These are phyloP conservation scores for Penicillium glabrum DNA, from an alignment of 2,329 filamentous ascomycete genomes.

Conservation along the genomic window DNA sequence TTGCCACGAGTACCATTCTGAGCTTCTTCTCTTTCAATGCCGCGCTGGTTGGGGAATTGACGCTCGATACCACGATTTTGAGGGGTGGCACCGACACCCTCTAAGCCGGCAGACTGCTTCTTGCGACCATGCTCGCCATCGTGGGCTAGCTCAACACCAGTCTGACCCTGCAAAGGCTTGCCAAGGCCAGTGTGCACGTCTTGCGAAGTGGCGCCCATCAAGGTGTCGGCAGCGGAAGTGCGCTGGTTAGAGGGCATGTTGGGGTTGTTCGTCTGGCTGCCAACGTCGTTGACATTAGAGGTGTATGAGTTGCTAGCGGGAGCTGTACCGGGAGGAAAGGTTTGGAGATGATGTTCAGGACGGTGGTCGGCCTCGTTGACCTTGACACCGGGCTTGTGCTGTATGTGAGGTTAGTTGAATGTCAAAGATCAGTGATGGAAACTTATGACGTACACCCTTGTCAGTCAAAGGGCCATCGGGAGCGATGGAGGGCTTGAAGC, in stretches of 20 bases:
- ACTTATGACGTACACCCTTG: conserved; percentile 49
- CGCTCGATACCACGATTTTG: conserved; percentile 20
- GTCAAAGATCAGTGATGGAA: too few relatives aligned
- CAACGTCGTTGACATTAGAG: conserved; percentile 41
- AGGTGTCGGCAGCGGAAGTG: conserved; percentile 47
- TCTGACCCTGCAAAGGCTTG: conserved; percentile 52
- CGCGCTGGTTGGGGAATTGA: conserved; percentile 26
- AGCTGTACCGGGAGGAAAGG: conserved; percentile 62
- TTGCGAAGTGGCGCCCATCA: conserved; percentile 53
- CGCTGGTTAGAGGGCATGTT: conserved; percentile 40
- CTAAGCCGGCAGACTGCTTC: conserved; percentile 43
- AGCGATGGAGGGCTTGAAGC: conserved; percentile 55
- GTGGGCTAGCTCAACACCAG: conserved; percentile 48
- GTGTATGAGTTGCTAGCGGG: conserved; percentile 53
- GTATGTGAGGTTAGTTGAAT: background rate
- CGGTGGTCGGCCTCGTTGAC: conserved; percentile 56
- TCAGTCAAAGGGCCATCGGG: conserved; percentile 55
- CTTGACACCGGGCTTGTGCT: conserved; percentile 66
- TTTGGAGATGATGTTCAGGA: conserved; percentile 65
- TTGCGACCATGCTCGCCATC: conserved; percentile 46
- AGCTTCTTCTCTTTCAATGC: conserved; percentile 28
- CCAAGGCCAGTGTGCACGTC: conserved; percentile 57
- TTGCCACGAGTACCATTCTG: conserved; percentile 22
- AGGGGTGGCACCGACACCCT: conserved; percentile 43
- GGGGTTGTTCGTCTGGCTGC: conserved; percentile 42